These are phyloP conservation scores for Scedosporium boydii DNA, from an alignment of 2,329 filamentous ascomycete genomes.

Conservation along the genomic window DNA sequence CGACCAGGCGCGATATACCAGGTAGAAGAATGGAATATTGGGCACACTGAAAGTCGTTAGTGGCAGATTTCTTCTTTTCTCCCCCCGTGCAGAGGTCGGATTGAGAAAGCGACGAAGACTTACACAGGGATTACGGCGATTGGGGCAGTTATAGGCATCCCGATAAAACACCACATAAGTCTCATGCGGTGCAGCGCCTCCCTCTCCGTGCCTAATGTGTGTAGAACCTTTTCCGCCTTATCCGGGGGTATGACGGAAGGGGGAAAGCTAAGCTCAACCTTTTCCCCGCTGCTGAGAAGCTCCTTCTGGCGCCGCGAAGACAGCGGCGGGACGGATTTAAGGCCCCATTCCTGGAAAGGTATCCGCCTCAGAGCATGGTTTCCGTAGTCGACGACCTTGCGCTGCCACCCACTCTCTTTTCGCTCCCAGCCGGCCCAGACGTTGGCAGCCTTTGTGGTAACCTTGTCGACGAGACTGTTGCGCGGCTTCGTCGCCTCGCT, in stretches of 20 bases:
- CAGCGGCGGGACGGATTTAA: conserved; percentile 86
- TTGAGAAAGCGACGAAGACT: conserved; percentile 23
- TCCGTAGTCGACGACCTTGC: conserved; percentile 73
- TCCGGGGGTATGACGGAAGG: conserved; percentile 55
- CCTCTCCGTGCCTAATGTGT: conserved; percentile 66
- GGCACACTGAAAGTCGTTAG: conserved; percentile 51
- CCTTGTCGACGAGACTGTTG: conserved; percentile 45
- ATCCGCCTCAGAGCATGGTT: conserved; percentile 80
- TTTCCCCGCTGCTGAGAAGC: conserved; percentile 51
- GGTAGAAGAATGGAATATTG: conserved; percentile 95
- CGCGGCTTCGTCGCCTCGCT: conserved; percentile 35
- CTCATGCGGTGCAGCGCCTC: conserved; percentile 67
- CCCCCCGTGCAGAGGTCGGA: background rate
- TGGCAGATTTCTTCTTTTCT: background rate
- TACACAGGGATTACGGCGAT: conserved; percentile 81
- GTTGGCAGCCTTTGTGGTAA: conserved; percentile 60
- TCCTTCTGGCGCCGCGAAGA: conserved; percentile 56
- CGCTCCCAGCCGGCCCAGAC: conserved; percentile 85
- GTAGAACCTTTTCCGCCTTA: conserved; percentile 56
- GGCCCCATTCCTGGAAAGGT: conserved; percentile 93
- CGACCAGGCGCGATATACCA: conserved; percentile 83
- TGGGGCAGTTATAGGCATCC: conserved; percentile 75
- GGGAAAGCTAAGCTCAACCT: conserved; percentile 70
- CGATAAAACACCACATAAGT: conserved; percentile 71
- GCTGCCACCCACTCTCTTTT: conserved; percentile 79